phyloP scores from a whole-genome alignment of 1,284 basidiomycete species.

The Moesziomyces sp. region DNA sequence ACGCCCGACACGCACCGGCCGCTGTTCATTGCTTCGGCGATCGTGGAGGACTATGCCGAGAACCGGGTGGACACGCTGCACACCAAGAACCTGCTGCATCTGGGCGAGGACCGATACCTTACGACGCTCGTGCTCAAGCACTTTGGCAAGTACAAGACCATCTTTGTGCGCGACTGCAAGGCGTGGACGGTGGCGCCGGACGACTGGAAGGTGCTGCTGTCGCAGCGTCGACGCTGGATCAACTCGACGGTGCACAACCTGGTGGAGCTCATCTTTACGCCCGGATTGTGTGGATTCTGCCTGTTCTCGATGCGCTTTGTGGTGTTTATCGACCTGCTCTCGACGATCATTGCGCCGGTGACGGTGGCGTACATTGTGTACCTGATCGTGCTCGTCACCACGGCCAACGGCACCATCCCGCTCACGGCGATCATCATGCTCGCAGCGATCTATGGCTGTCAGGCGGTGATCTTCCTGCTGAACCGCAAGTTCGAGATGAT shows the following conservation, averaged over 20 bases:
- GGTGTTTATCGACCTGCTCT: conserved; percentile 88
- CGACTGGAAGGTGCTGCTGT: conserved; percentile 93
- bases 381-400: conserved; percentile 62
- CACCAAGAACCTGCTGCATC: conserved; percentile 85
- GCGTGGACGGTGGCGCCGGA: conserved; percentile 72
- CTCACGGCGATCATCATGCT: conserved; percentile 86
- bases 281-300: conserved; percentile 94
- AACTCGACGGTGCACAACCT: conserved; percentile 99
- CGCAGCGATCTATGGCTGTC: conserved; percentile 85
- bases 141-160: conserved; percentile 76
- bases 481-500: conserved; percentile 67
- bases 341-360: conserved; percentile 85
- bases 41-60: conserved; percentile 93
- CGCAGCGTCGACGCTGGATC: conserved; percentile 98
- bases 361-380: conserved; percentile 81
- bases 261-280: conserved; percentile 88
- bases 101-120: conserved; percentile 98
- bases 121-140: conserved; percentile 90
- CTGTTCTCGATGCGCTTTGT: conserved; percentile 94
- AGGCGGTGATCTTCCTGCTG: conserved; percentile 68
- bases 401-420: conserved; percentile 55
- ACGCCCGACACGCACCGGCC: conserved; percentile 67
- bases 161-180: conserved; percentile 91
- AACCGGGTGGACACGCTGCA: conserved; percentile 96
- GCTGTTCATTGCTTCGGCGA: conserved; percentile 76